A percentile compares a stretch with the other conserved stretches of the same genome.
Conservation (phyloP, 2,329 filamentous ascomycete species). For the Byssoonygena ceratinophila region DNA sequence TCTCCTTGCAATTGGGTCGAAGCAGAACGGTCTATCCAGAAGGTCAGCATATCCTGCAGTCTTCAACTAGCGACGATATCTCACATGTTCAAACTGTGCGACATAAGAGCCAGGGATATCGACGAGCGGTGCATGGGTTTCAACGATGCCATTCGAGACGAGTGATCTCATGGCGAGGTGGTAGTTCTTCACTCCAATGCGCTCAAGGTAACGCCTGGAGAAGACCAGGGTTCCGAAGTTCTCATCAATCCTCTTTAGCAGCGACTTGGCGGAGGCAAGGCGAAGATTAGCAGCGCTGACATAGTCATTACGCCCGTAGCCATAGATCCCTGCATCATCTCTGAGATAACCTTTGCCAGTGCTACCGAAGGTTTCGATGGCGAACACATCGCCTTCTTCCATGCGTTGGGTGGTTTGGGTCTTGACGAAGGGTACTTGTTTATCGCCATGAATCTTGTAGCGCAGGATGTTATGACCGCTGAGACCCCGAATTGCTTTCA, state of each 20-base stretch:
- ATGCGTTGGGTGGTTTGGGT: conserved; percentile 85
- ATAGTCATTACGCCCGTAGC: background rate
- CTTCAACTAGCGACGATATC: conserved; percentile 30
- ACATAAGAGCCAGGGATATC: conserved; percentile 93
- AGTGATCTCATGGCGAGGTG: too few species aligned
- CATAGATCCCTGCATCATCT: conserved; percentile 70
- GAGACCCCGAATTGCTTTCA: conserved; percentile 78
- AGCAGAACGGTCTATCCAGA: conserved; percentile 65
- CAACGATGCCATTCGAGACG: conserved; percentile 79
- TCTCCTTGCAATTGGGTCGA: conserved; percentile 71
- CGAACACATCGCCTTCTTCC: conserved; percentile 93
- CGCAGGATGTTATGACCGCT: conserved; percentile 84
- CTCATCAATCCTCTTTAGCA: too few species aligned
- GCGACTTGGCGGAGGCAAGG: too few species aligned
- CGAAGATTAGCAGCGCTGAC: too few species aligned
- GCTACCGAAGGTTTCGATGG: conserved; percentile 91
- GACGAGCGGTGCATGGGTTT: conserved; percentile 78
- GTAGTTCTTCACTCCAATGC: too few species aligned
- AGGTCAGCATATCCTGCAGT: conserved; percentile 1
- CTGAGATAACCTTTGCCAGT: conserved; percentile 80
- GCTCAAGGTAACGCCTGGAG: too few species aligned
- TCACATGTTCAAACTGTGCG: conserved; percentile 87
- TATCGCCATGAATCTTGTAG: conserved; percentile 83
- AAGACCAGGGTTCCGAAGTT: conserved; percentile 77
- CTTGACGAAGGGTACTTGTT: conserved; percentile 91